Evolutionary conservation across 2,329 filamentous ascomycete species (phyloP), one percentile per base, ranked within the genome.

Genomic region (Colletotrichum paranaense): DNA sequence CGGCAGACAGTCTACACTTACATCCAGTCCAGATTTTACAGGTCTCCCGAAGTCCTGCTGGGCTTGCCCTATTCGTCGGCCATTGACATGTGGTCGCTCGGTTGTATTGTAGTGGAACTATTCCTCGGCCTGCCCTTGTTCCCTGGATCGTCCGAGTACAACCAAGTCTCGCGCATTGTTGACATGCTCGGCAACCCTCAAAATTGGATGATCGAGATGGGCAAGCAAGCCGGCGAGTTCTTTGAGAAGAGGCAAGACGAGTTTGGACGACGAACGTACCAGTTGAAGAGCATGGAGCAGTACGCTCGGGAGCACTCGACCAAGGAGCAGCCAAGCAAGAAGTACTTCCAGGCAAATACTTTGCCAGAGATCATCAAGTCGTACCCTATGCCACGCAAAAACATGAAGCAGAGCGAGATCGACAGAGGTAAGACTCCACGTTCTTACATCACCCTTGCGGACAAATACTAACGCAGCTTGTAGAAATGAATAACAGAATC

Each of bases 71-170:
- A 99, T 82, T 98, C 97, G 16, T 98, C 97, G 5, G 97, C 97
- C 56, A 99, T 99, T 79, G 97, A 99, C 80, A 99, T 99, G 96
- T 99, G 97, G 97, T 99, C 97, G 5, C 87, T 99, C 57, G 97
- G 97, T 67, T 99, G 97, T 83, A 99, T 99, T 77, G 96, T 99
- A 19, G 97, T 99, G 28, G 97, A 99, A 83, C 88, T 99, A 22
- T 99, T 99, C 87, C 88, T 99, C 1, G 97, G 97, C 58, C 87
- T 99, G 62, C 97, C 97, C 1, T 85, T 99, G 2, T 99, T 99
- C 83, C 97, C 97, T 8, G 97, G 97, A 32, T 98, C 96, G 0
- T 99, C 97, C 2, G 97, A 99, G 83, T 99, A 99, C 84, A 99
- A 99, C 78, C 97, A 99, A 82, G 95, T 99, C 22, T 96, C 96